Percentiles rank a stretch among this genome's conserved stretches.
These are phyloP conservation scores for Leishmania gerbilli DNA, from an alignment of 208 protist genomes.

Conservation along the genomic window DNA sequence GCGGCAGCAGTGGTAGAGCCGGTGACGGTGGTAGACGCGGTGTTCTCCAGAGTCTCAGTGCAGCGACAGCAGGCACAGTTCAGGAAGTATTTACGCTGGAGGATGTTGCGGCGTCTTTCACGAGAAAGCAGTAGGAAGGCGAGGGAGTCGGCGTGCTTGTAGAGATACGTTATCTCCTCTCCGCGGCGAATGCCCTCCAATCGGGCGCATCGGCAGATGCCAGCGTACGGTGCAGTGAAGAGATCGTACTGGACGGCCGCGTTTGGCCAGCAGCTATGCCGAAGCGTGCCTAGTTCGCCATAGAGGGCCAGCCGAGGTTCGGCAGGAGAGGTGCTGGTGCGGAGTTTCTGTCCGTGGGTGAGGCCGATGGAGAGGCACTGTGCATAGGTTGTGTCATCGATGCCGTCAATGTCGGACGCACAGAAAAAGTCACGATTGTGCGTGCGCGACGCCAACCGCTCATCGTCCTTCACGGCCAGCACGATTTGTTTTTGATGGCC, in stretches of 20 bases:
- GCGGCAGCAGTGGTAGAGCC: neutral
- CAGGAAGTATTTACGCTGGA: conserved; percentile 43
- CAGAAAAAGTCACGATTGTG: conserved; percentile 32
- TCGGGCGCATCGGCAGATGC: conserved; percentile 40
- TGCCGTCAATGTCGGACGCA: conserved; percentile 34
- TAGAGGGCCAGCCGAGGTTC: conserved; percentile 40
- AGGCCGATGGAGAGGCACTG: conserved; percentile 38
- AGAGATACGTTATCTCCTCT: conserved; percentile 51
- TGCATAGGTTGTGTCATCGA: conserved; percentile 36
- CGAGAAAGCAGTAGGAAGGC: conserved; percentile 54
- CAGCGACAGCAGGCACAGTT: conserved; percentile 53
- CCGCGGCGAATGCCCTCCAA: conserved; percentile 35
- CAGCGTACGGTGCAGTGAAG: conserved; percentile 39
- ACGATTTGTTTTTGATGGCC: conserved; percentile 33
- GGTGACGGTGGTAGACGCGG: too few species aligned
- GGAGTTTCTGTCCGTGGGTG: conserved; percentile 35
- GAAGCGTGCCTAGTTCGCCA: conserved; percentile 34
- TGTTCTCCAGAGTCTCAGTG: conserved; percentile 7
- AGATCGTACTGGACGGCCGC: conserved; percentile 39
- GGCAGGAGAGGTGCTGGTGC: neutral
- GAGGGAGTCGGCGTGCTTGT: conserved; percentile 46
- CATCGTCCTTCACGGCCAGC: conserved; percentile 27
- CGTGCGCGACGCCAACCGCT: conserved; percentile 12
- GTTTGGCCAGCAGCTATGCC: conserved; percentile 65
- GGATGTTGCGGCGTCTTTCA: conserved; percentile 43